Percentiles rank a stretch among this genome's conserved stretches.
These are phyloP conservation scores for Malus domestica DNA, from an alignment of 306 rosid genomes.

Conservation along the genomic window DNA sequence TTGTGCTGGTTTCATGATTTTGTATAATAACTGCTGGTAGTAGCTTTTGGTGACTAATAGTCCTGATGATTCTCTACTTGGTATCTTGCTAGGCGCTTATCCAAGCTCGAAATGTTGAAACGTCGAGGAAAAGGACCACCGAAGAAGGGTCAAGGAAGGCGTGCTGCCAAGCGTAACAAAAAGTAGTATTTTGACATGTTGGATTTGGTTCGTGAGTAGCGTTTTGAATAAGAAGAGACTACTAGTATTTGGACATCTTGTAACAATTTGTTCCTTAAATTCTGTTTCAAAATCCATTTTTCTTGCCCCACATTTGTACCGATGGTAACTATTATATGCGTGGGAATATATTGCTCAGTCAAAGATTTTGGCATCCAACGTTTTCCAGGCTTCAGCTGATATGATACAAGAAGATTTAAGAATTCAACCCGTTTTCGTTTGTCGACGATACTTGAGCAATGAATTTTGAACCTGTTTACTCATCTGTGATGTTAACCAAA, in stretches of 20 bases:
- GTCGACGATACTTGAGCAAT: background rate
- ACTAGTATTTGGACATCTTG: constrained; percentile 1
- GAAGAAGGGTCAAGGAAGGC: constrained; percentile 89
- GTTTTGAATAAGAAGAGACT: constrained; percentile 17
- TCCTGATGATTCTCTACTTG: constrained; percentile 7
- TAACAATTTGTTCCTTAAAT: background rate
- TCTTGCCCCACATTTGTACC: background rate
- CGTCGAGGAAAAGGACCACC: constrained; percentile 93
- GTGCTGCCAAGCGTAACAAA: constrained; percentile 73
- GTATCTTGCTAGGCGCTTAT: constrained; percentile 49
- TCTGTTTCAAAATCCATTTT: background rate
- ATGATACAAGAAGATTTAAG: background rate
- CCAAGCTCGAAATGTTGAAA: constrained; percentile 88
- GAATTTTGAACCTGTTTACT: background rate
- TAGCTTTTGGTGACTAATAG: background rate
- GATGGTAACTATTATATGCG: background rate
- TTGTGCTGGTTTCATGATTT: constrained; percentile 1
- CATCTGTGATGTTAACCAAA: background rate
- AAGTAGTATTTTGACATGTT: constrained; percentile 12
- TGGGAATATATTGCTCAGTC: background rate
- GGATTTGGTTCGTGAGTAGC: constrained; percentile 2
- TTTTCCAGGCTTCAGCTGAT: background rate
- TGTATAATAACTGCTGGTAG: background rate
- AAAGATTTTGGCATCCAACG: background rate
- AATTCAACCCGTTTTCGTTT: background rate